phyloP scores from a whole-genome alignment of 192 early-diverging fungal genomes.

The Backusella sp. region DNA sequence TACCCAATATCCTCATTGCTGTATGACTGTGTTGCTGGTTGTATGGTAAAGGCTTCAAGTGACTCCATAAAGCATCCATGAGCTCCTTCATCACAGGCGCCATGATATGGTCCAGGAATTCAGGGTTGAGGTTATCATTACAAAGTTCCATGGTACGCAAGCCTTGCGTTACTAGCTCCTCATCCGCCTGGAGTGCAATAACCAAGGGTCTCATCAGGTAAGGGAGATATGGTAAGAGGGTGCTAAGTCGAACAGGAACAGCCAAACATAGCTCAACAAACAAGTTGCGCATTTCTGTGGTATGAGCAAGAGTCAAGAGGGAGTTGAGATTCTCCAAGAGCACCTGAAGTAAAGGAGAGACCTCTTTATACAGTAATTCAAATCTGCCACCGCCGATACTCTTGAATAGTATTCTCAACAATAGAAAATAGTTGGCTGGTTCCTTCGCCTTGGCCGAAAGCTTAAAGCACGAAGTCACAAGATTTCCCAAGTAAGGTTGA shows the following conservation, averaged over 20 bases:
- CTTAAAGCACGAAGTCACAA: conserved; percentile 89
- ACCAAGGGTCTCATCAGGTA: conserved; percentile 97
- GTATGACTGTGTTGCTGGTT: conserved; percentile 78
- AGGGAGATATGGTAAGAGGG: conserved; percentile 87
- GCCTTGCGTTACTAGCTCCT: conserved; percentile 95
- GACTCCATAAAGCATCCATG: conserved; percentile 92
- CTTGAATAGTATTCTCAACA: conserved; percentile 88
- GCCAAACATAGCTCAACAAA: conserved; percentile 97
- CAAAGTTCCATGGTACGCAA: conserved; percentile 95
- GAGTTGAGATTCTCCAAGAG: conserved; percentile 90
- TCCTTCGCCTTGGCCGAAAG: conserved; percentile 79
- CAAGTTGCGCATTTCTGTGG: conserved; percentile 87
- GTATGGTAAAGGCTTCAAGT: conserved; percentile 86
- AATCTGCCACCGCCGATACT: conserved; percentile 97
- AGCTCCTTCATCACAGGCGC: conserved; percentile 90
- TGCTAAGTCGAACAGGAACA: conserved; percentile 93
- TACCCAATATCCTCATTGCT: conserved; percentile 92
- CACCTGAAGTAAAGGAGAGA: conserved; percentile 88
- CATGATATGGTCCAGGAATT: conserved; percentile 96
- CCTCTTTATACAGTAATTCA: conserved; percentile 94
- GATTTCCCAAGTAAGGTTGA: conserved; percentile 86
- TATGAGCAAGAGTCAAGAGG: conserved; percentile 73
- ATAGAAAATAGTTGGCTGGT: conserved; percentile 90
- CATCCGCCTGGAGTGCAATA: conserved; percentile 84
- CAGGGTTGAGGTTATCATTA: conserved; percentile 96